phyloP scores from a whole-genome alignment of 768 basidiomycete species.

The Dioszegia aurantiaca region DNA sequence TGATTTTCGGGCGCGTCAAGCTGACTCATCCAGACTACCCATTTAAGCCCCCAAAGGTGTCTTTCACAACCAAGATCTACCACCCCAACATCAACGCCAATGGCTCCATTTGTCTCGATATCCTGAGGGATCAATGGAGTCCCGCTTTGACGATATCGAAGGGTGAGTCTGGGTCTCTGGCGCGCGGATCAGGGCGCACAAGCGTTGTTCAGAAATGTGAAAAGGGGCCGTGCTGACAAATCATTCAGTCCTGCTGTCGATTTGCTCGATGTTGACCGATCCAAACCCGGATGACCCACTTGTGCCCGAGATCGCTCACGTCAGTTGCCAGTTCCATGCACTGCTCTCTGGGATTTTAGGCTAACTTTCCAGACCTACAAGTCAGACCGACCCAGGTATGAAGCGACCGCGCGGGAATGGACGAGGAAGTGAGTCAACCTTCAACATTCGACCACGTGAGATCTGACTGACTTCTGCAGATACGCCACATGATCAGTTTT shows the following conservation, averaged over 20 bases:
- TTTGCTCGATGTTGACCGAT: constrained; percentile 99
- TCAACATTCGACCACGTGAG: background rate
- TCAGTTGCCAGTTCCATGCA: constrained; percentile 30
- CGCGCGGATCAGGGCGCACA: too few relatives aligned
- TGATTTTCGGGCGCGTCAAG: background rate
- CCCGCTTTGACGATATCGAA: constrained; percentile 98
- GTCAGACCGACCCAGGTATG: constrained; percentile 95
- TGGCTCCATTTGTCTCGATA: constrained; percentile 97
- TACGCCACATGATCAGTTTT: constrained; percentile 20
- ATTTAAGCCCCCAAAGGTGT: constrained; percentile 99
- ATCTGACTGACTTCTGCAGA: constrained; percentile 13
- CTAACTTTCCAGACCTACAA: constrained; percentile 69
- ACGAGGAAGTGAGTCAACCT: constrained; percentile 78
- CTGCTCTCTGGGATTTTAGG: background rate
- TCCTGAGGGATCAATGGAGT: constrained; percentile 97
- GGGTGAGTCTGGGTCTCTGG: constrained; percentile 61
- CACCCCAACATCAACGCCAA: constrained; percentile 99
- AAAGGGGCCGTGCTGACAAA: too few relatives aligned
- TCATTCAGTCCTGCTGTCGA: constrained; percentile 81
- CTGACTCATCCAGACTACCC: constrained; percentile 83
- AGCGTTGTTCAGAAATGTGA: background rate
- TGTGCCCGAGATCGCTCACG: constrained; percentile 95
- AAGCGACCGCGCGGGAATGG: constrained; percentile 98
- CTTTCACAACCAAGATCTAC: constrained; percentile 99
- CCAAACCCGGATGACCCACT: constrained; percentile 99